Evolutionary conservation across 352 stramenopile species (phyloP), one percentile per base, ranked within the genome.

Genomic region (Globisporangium megalacanthum): DNA sequence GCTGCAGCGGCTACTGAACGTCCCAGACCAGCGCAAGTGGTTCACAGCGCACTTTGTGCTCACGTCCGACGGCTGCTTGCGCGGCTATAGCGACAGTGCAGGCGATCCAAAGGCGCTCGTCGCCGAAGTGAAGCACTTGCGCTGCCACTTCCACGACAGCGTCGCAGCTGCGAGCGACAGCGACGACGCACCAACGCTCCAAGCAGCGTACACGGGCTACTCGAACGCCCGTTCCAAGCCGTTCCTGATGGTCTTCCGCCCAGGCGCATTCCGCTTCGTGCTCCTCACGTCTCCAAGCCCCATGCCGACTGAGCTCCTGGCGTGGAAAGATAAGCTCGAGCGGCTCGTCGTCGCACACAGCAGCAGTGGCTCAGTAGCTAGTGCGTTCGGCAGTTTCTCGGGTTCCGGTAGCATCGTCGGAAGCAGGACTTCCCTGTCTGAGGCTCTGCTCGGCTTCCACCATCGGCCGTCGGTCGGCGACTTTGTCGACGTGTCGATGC

Each of bases 301-400:
- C 0, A 53, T 79, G 52, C 64, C 67, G 19, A 64, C 67, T 0
- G 70, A 82, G 41, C 60, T 88, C 9, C 35, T 77, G 3, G 69
- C 76, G 7, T 88, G 77, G 77, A 74, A 79, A 39, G 73, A 83
- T 10, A 88, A 85, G 46, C 61, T 85, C 10, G 73, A 85, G 54
- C 70, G 63, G 15, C 37, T 77, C 33, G 68, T 57, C 35, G 44
- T 60, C 29, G 33, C 60, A 9, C 36, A 48, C 45, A 31, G 22
- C 25, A 52, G 25, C 22, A 56, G 20, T 52, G 5, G 48, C 19
- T 36, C 49, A 7, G 35, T 8, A 13, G 35, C 35, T 39, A 29
- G 25, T 29, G 35, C 35, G 35, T 39, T 39, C 35, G 35, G 35
- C 35, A 39, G 35, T 5, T 13, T 39, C 1, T 39, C 35, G 35